Conservation (phyloP, 1,284 basidiomycete species). For the Malassezia psittaci region DNA sequence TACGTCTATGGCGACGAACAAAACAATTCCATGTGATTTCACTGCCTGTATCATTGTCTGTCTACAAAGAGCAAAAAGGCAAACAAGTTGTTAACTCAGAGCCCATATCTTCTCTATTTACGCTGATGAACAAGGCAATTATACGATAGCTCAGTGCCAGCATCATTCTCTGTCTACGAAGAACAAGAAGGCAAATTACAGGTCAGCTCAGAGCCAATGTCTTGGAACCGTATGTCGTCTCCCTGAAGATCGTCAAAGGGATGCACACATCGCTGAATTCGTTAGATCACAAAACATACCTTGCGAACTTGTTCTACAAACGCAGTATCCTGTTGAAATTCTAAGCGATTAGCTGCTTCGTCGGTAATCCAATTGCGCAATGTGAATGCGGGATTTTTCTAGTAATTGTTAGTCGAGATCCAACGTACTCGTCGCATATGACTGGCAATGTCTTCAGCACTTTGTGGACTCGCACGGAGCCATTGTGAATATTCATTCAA, state of each 20-base stretch:
- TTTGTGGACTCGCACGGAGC: constrained; percentile 20
- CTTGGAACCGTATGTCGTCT: constrained; percentile 20
- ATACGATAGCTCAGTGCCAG: too few relatives aligned
- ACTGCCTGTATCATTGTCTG: too few relatives aligned
- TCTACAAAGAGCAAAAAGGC: too few relatives aligned
- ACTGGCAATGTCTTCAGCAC: constrained; percentile 15
- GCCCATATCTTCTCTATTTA: too few relatives aligned
- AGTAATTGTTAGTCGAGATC: not conserved
- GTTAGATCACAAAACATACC: not conserved
- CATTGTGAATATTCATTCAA: constrained; percentile 24
- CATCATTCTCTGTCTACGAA: constrained; percentile 14
- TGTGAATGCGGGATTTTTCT: constrained; percentile 36
- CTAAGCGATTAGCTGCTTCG: constrained; percentile 34
- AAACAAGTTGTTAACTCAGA: too few relatives aligned
- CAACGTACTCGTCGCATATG: constrained; percentile 16
- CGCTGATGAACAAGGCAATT: too few relatives aligned
- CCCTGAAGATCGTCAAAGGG: constrained; percentile 53
- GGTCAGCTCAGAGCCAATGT: constrained; percentile 26
- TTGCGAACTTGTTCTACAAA: constrained; percentile 28
- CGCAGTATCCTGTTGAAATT: constrained; percentile 33
- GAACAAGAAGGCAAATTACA: constrained; percentile 38
- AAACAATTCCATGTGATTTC: too few relatives aligned
- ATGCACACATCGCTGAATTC: constrained; percentile 22
- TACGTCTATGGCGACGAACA: too few relatives aligned
- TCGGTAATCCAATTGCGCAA: constrained; percentile 44